Evolutionary conservation across 2,329 filamentous ascomycete genomes (phyloP), one percentile per base, ranked within the genome.

Genomic region (Tolypocladium tropicale): DNA sequence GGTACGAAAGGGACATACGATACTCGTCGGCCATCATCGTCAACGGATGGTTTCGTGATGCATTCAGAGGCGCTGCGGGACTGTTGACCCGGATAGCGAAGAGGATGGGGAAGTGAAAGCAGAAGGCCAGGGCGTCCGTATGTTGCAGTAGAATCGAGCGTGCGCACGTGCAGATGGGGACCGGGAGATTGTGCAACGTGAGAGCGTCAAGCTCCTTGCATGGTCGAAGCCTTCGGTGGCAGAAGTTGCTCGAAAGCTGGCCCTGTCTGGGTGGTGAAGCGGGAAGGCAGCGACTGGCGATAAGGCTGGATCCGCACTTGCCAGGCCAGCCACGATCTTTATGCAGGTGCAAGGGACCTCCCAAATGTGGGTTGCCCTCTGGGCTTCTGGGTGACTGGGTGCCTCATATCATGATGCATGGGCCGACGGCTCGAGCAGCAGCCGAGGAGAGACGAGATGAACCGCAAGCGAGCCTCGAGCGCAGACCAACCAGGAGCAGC

Each of bases 1-100:
- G 62, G 32, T 65, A 65, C 3, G 63, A 57, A 3, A 63, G 60
- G 28, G 58, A 53, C 33, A 56, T 55, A 36, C 34, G 25, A 46
- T 43, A 33, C 16, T 51, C 58, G 36, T 52, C 30, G 43, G 53
- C 34, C 56, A 57, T 57, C 21, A 23, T 21, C n/a, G 14, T 21
- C 28, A 25, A 14, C 25, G 6, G 30, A 10, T n/a, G 32, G 11
- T 30, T 16, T 3, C 10, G 16, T 32, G 46, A 7, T 18, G 28
- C 9, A 28, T 12, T 30, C 6, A 6, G 12, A 11, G 16, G n/a
- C 16, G 16, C 9, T 28, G 7, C n/a, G 25, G 16, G 46, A 11
- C 16, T 14, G 14, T 30, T 6, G 43, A 16, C 12, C 25, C 43
- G 28, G 10, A 2, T 30, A 14, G 41, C 1, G 12, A 28, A 9